These are phyloP conservation scores for Heliamphora exappendiculata DNA, from an alignment of 148 eudicot species.

Conservation along the genomic window DNA sequence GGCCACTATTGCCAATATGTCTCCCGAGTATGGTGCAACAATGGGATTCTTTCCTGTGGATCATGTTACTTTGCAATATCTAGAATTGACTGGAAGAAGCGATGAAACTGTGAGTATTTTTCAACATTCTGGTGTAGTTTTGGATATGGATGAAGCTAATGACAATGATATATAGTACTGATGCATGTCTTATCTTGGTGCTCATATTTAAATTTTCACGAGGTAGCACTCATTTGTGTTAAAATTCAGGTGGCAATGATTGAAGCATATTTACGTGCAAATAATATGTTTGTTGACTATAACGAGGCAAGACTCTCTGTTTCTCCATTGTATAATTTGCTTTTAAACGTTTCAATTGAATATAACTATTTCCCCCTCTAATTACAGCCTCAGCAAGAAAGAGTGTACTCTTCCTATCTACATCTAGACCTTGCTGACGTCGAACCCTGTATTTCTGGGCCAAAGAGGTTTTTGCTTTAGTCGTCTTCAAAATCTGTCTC, in stretches of 20 bases:
- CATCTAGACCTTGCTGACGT: constrained; percentile 44
- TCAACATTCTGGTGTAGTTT: constrained; percentile 5
- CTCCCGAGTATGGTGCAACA: constrained; percentile 65
- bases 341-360: background rate
- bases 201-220: background rate
- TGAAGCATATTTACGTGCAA: constrained; percentile 61
- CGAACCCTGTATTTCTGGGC: constrained; percentile 61
- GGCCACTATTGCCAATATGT: constrained; percentile 67
- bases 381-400: constrained; percentile 49
- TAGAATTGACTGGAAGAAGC: constrained; percentile 56
- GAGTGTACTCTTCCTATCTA: constrained; percentile 47
- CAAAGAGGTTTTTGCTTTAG: constrained; percentile 39
- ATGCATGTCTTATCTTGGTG: background rate
- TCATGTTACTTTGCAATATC: constrained; percentile 53
- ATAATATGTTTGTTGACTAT: constrained; percentile 60
- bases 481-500: background rate
- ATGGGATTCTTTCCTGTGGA: constrained; percentile 72
- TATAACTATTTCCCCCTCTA: background rate
- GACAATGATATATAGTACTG: background rate
- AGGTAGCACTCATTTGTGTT: background rate
- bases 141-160: no score
- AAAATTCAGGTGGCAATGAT: constrained; percentile 55
- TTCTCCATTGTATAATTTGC: background rate
- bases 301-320: constrained; percentile 31
- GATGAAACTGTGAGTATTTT: constrained; percentile 47